phyloP scores from a whole-genome alignment of 768 basidiomycete genomes.

The Mycena leptocephala region DNA sequence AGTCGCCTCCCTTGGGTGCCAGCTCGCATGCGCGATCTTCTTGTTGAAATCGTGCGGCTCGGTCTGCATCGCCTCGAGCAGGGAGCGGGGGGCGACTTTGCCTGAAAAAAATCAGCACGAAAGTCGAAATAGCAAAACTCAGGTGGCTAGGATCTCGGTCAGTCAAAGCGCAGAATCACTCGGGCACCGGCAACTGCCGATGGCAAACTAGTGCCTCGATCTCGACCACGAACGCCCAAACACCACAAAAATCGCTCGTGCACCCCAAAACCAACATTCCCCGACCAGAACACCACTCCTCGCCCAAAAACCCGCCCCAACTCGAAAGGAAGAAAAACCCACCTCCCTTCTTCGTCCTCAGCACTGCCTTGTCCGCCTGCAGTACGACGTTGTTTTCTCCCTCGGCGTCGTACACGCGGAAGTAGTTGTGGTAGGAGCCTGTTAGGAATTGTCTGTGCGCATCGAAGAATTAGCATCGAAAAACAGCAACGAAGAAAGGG shows the following conservation, averaged over 20 bases:
- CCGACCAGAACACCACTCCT: too few relatives aligned
- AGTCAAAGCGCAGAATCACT: too few relatives aligned
- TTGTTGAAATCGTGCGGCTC: constrained; percentile 95
- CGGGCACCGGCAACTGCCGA: too few relatives aligned
- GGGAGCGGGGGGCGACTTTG: constrained; percentile 71
- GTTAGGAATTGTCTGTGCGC: constrained; percentile 90
- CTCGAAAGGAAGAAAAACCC: background rate
- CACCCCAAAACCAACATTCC: too few relatives aligned
- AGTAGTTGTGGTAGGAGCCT: constrained; percentile 99
- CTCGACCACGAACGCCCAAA: too few relatives aligned
- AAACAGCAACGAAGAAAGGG: background rate
- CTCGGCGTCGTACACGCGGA: constrained; percentile 98
- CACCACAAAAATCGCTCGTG: too few relatives aligned
- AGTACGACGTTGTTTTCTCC: constrained; percentile 90
- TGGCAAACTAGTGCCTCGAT: too few relatives aligned
- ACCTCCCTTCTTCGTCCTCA: constrained; percentile 93
- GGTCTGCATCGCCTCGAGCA: constrained; percentile 90
- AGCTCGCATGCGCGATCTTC: constrained; percentile 96
- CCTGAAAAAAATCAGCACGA: constrained; percentile 52
- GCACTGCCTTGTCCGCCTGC: constrained; percentile 99
- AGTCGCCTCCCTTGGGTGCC: constrained; percentile 98
- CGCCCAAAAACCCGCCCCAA: background rate
- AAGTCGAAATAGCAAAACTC: too few relatives aligned
- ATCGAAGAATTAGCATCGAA: background rate
- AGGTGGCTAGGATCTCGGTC: too few relatives aligned